Percentiles rank a stretch among this genome's conserved stretches.
phyloP scores from a whole-genome alignment of 371 early-diverging fungal genomes.

The Apophysomyces trapeziformis region DNA sequence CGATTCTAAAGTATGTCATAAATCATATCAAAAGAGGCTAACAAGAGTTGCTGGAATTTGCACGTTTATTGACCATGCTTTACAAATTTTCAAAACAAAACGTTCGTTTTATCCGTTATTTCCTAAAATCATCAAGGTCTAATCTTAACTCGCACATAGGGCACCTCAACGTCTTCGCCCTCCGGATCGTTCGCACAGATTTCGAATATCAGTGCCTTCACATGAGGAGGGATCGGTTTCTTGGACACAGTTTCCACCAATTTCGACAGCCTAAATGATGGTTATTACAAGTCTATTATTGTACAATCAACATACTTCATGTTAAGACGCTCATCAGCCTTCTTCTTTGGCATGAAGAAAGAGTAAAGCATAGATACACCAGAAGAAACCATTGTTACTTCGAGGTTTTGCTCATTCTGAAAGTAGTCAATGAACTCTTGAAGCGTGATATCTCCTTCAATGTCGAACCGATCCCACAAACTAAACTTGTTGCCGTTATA shows the following conservation, averaged over 20 bases:
- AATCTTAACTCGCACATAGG: conserved; percentile 50
- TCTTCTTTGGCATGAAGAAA: conserved; percentile 87
- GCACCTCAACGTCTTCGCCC: conserved; percentile 91
- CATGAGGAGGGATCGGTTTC: conserved; percentile 88
- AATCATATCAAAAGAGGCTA: too few relatives aligned
- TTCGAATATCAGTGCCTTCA: conserved; percentile 83
- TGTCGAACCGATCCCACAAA: conserved; percentile 97
- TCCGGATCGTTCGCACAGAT: conserved; percentile 86
- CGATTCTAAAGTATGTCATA: too few relatives aligned
- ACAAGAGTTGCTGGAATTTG: too few relatives aligned
- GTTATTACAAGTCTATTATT: background rate
- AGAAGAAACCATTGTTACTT: conserved; percentile 94
- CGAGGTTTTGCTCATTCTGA: conserved; percentile 81
- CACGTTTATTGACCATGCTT: too few relatives aligned
- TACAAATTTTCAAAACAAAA: too few relatives aligned
- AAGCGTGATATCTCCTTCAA: conserved; percentile 87
- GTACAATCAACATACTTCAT: conserved; percentile 53
- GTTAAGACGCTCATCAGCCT: conserved; percentile 77
- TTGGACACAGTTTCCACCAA: conserved; percentile 84
- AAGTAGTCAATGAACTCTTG: conserved; percentile 91
- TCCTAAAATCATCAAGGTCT: conserved; percentile 27
- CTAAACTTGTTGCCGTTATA: conserved; percentile 90
- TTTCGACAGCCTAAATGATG: conserved; percentile 64
- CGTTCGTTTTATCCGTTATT: too few relatives aligned
- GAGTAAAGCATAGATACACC: conserved; percentile 95